A percentile compares a stretch with the other conserved stretches of the same genome.
These are phyloP conservation scores for Colletotrichum liaoningense DNA, from an alignment of 2,329 filamentous ascomycete species.

Conservation along the genomic window DNA sequence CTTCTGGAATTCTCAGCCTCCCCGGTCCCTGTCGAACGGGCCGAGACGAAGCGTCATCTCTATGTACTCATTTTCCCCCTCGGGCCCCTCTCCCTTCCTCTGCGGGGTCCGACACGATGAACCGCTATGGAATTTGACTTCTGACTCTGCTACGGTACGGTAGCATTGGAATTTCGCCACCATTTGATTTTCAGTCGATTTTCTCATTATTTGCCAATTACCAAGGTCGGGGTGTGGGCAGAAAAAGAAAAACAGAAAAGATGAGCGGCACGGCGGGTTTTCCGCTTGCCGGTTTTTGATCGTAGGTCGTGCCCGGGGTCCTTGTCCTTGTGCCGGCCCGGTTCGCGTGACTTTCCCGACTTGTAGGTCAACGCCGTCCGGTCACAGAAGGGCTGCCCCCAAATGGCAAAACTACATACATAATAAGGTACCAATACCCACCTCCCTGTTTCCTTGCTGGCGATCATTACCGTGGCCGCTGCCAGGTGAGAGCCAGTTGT, in stretches of 20 bases:
- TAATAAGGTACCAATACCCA: neutral
- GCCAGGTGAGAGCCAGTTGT: neutral
- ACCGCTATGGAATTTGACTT: neutral
- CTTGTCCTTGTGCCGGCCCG: slow-evolving; percentile 11
- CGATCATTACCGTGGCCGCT: slow-evolving; percentile 11
- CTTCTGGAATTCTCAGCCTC: neutral
- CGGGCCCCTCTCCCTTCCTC: neutral
- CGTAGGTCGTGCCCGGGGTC: neutral
- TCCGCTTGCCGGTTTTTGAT: neutral
- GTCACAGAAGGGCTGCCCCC: neutral
- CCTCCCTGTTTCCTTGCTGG: slow-evolving; percentile 1
- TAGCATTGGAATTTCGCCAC: neutral
- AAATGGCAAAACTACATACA: neutral
- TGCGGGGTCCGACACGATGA: slow-evolving; percentile 8
- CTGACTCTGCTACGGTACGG: neutral
- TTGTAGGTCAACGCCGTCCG: slow-evolving; percentile 19
- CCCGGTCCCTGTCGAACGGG: slow-evolving; percentile 32
- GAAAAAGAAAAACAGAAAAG: neutral
- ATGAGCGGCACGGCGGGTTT: neutral
- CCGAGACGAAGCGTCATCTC: slow-evolving; percentile 25
- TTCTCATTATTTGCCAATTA: slow-evolving; percentile 1
- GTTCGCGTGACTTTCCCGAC: slow-evolving; percentile 13
- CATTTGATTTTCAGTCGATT: neutral
- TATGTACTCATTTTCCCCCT: neutral
- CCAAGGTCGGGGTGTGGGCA: neutral